These are phyloP conservation scores for Podospora didyma DNA, from an alignment of 495 filamentous ascomycete species.

Conservation along the genomic window DNA sequence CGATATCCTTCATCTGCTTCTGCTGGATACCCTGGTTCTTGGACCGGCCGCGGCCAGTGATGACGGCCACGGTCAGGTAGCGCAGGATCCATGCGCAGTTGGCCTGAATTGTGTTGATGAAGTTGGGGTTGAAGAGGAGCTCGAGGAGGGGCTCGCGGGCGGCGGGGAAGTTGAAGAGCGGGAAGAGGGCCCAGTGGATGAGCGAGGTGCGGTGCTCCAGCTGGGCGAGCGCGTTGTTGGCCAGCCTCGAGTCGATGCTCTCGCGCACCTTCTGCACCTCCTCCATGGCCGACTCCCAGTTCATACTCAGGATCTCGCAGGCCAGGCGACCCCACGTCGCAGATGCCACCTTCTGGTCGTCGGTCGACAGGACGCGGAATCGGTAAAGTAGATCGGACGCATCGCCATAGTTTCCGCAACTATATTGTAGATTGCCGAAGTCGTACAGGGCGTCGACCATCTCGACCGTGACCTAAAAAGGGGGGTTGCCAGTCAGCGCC, in stretches of 20 bases:
- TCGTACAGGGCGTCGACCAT: conserved; percentile 95
- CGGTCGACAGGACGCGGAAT: conserved; percentile 94
- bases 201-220: conserved; percentile 93
- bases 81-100: conserved; percentile 95
- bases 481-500: conserved; percentile 13
- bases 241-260: conserved; percentile 82
- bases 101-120: conserved; percentile 99
- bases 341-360: conserved; percentile 91
- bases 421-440: conserved; percentile 93
- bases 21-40: conserved; percentile 84
- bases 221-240: conserved; percentile 92
- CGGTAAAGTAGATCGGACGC: conserved; percentile 89
- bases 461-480: conserved; percentile 68
- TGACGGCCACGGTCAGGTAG: conserved; percentile 91
- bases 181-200: conserved; percentile 97
- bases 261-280: conserved; percentile 93
- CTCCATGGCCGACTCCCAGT: conserved; percentile 95
- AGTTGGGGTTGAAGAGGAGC: conserved; percentile 90
- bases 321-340: conserved; percentile 97
- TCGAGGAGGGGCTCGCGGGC: conserved; percentile 88
- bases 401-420: conserved; percentile 84
- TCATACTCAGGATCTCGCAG: conserved; percentile 85
- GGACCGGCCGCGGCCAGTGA: conserved; percentile 83
- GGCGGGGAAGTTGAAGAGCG: conserved; percentile 95
- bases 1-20: conserved; percentile 95